These are phyloP conservation scores for Sorghum bicolor DNA, from an alignment of 176 grass and related monocot genomes.

Conservation along the genomic window DNA sequence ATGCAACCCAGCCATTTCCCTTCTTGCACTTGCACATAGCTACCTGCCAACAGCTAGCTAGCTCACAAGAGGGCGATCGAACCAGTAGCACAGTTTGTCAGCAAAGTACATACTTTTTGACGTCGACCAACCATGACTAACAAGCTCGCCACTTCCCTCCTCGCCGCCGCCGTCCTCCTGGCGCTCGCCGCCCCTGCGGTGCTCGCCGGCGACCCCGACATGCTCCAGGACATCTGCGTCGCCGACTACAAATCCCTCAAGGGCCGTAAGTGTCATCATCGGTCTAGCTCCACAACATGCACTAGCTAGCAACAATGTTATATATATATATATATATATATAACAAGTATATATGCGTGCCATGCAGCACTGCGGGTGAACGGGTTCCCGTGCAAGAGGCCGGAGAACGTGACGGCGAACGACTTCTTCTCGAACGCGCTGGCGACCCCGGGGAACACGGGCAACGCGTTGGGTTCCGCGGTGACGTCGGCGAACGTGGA, in stretches of 20 bases:
- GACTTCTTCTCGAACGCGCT: slow-evolving; percentile 61
- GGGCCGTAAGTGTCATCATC: slow-evolving; percentile 58
- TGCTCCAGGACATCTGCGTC: slow-evolving; percentile 86
- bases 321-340: not conserved
- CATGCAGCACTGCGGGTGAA: slow-evolving; percentile 51
- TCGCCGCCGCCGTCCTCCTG: not conserved
- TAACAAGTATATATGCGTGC: no score
- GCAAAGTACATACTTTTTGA: no score
- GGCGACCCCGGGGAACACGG: slow-evolving; percentile 26
- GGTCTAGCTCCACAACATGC: no score
- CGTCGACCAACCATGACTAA: slow-evolving; percentile 13
- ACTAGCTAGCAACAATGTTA: no score
- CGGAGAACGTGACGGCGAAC: slow-evolving; percentile 44
- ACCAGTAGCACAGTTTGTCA: no score
- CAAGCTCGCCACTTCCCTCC: slow-evolving; percentile 8
- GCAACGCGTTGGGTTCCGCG: slow-evolving; percentile 34
- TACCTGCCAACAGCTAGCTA: no score
- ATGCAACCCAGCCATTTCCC: no score
- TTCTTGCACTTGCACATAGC: no score
- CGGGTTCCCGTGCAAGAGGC: slow-evolving; percentile 65
- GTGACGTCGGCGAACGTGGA: slow-evolving; percentile 51
- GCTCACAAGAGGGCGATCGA: no score
- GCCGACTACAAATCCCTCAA: slow-evolving; percentile 55
- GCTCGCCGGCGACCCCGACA: slow-evolving; percentile 61
- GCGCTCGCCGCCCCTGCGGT: not conserved